Base-by-base conservation (phyloP, 164 flowering plant species). In the Nelumbo lutea region DNA sequence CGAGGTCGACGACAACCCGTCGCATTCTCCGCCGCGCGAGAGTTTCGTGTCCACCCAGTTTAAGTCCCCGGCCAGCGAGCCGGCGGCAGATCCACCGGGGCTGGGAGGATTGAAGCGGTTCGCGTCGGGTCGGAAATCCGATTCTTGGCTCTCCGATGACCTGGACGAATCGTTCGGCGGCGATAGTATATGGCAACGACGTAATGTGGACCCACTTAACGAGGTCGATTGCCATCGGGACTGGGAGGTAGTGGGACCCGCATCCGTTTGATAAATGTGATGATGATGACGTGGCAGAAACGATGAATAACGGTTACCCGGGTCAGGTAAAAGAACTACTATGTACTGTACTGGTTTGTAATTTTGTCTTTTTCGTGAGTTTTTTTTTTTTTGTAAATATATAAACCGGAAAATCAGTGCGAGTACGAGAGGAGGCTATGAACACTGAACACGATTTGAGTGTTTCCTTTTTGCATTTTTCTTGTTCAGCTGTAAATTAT, bases 101-200 rank as follows among this genome's bases (percentile, higher is more conserved):
- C 68, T 91, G 74, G 91, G 88, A 6, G 90, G 85, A 6, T 65
- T 89, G 85, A 79, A 72, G 70, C 79, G 83, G 81, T 87, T 91
- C 73, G 68, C 83, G 0, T 89, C 97, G 0, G 97, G 95, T 1
- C 76, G 97, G 76, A 75, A 81, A 45, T 81, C 93, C 45, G 79
- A 70, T 40, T 43, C 79, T 44, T 76, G 79, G 85, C 75, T 43
- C 38, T 79, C 63, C 6, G 73, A 27, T 43, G 72, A 73, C 3
- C 44, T 67, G 45, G 79, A 73, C 40, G 74, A 69, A 2, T 62
- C 76, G 70, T 62, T 46, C 8, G 77, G 71, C 65, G 38, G 68
- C 57, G 56, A 60, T 0, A 40, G 58, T 44, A 53, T 63, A 42
- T 56, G 61, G 70, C 43, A 58, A 8, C 61, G 73, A 44, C 59